phyloP scores from a whole-genome alignment of 495 filamentous ascomycete genomes.

The Penicillium bialowiezense region DNA sequence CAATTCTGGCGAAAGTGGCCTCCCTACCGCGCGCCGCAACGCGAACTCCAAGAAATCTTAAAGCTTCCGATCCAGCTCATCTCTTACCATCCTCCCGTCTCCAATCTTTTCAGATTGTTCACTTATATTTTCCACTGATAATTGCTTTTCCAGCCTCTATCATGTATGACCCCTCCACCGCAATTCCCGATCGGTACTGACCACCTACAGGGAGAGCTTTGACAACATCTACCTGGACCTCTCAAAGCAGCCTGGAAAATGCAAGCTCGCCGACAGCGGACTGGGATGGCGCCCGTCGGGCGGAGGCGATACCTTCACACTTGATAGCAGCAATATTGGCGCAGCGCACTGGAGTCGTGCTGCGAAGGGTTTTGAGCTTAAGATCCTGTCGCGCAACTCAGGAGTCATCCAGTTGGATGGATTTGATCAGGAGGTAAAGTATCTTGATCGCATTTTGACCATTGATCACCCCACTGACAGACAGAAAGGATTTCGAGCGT shows the following conservation, averaged over 20 bases:
- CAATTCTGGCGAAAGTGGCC: conserved; percentile 23
- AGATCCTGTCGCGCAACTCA: conserved; percentile 76
- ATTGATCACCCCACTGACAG: not conserved
- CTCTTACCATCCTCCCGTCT: conserved; percentile 1
- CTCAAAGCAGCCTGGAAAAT: conserved; percentile 84
- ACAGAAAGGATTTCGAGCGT: conserved; percentile 77
- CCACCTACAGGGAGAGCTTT: conserved; percentile 72
- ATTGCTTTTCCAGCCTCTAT: conserved; percentile 23
- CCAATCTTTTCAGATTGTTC: too few relatives aligned
- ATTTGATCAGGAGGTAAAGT: conserved; percentile 79
- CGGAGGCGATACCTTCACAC: conserved; percentile 87
- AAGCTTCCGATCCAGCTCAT: conserved; percentile 19
- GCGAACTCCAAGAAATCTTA: conserved; percentile 35
- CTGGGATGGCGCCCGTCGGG: conserved; percentile 89
- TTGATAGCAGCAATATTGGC: conserved; percentile 77
- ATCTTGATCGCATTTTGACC: not conserved
- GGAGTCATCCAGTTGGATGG: conserved; percentile 93
- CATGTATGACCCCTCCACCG: conserved; percentile 32
- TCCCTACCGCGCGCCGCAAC: conserved; percentile 32
- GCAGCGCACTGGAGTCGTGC: conserved; percentile 94
- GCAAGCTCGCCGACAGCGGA: conserved; percentile 87
- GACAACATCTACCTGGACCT: conserved; percentile 95
- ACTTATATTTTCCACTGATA: not conserved
- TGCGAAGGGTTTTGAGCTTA: conserved; percentile 87
- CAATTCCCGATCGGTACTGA: conserved; percentile 21